Base-by-base conservation (phyloP, 2,329 filamentous ascomycete genomes). In the Paracoccidioides brasiliensis region DNA sequence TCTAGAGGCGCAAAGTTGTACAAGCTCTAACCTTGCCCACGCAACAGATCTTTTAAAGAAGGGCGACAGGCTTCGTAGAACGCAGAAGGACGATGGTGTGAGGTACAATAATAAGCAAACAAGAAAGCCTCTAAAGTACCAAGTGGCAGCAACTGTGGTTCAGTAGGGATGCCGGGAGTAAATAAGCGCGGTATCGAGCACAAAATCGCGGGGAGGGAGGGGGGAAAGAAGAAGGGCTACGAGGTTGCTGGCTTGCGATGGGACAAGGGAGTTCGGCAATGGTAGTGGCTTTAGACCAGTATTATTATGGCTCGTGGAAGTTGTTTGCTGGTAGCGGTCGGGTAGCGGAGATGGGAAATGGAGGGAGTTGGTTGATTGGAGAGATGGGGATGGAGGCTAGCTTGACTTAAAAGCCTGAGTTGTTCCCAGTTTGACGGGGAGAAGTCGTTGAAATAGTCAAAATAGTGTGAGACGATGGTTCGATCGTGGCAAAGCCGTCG, bases 401-500 rank as follows among this genome's bases (percentile, higher is more conserved):
- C 33, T 32, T 38, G 46, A 28, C 46, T 22, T 32, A 49, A 5
- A 49, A 49, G 37, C 32, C n/a, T 49, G 46, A 22, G 46, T 22
- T 49, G 32, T 49, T 49, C 46, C 45, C 46, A 49, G 46, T n/a
- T 37, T 49, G 46, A 49, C 46, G 46, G 46, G 46, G 37, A 32
- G 30, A 48, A 38, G 37, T 38, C 12, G 12, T 32, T 37, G 12
- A 22, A 49, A 32, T n/a, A 49, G 45, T 22, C 30, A 14, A 4
- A 48, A 30, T 35, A 49, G 46, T 49, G 22, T 49, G 33, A n/a
- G 33, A 49, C 46, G 49, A 51, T 28, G 49, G 49, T 42, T 52
- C 49, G 49, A 52, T 52, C 49, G 49, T 52, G 49, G 49, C 49
- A 52, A 41, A 49, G 33, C 46, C 32, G 28, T 49, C 33, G 46